Base-by-base conservation (phyloP, 1,284 basidiomycete genomes). In the Clitocybe nebularis region DNA sequence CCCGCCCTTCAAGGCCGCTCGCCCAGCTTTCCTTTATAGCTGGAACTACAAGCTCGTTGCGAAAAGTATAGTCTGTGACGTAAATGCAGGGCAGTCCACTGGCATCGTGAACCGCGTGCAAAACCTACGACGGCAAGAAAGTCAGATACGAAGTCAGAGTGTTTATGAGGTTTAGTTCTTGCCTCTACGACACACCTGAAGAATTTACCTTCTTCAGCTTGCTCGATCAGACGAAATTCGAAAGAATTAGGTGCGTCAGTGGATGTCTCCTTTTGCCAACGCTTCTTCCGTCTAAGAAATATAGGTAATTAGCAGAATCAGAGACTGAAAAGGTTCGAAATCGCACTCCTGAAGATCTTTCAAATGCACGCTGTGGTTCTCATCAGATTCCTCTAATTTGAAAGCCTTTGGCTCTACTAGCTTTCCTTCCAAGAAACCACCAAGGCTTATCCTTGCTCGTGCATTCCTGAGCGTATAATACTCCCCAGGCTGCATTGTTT, bases 31-130 rank as follows among this genome's bases (percentile, higher is more conserved):
- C 54, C 3, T 57, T 49, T 11, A 58, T 52, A 8, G 51, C 43
- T 8, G 58, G 48, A 10, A 58, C 48, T 3, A 62, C 53, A 20
- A 83, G 63, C 37, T 73, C 61, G 5, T 64, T 47, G 41, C 80
- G 72, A 4, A 62, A 55, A 1, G 81, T 82, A 53, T 84, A 87
- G 56, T 88, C 84, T 5, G 84, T 85, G 16, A 82, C 74, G 52
- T 74, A 81, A 21, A 83, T 56, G 40, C 56, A 68, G 0, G 65
- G 61, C 34, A 56, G 54, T 16, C 61, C 61, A 19, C 62, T 55
- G 16, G 60, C 53, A 38, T 57, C 62, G 35, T 60, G 44, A 7
- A 58, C 63, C 11, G 66, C 48, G 45, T 72, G 65, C 4, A 86
- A 60, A 21, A 84, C 56, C 84, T 76, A 45, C 7, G 37, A 36